Evolutionary conservation across 2,329 filamentous ascomycete genomes (phyloP).

Genomic region (Xylariaceae sp.): DNA sequence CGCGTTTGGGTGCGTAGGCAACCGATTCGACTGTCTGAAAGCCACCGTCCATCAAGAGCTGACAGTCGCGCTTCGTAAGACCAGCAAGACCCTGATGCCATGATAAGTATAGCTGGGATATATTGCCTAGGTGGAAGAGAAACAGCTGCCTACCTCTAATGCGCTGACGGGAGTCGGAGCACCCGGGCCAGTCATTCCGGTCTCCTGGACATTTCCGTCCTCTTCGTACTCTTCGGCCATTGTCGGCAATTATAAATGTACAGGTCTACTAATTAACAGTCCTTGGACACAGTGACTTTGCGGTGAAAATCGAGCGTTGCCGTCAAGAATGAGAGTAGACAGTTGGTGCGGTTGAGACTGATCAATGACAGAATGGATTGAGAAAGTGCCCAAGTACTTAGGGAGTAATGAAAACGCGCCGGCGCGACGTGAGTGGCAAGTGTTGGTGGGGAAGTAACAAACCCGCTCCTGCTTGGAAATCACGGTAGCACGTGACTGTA

Average conservation of each 20-base stretch:
- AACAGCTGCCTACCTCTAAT: slow-evolving; percentile 71
- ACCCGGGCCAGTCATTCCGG: slow-evolving; percentile 78
- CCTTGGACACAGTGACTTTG: no score
- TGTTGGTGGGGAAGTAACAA: slow-evolving; percentile 33
- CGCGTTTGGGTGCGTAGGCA: slow-evolving; percentile 84
- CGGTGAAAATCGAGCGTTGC: neutral
- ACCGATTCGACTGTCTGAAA: slow-evolving; percentile 96
- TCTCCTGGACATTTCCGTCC: slow-evolving; percentile 70
- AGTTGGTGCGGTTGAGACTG: neutral
- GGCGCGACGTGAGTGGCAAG: slow-evolving; percentile 32
- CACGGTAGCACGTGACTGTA: slow-evolving; percentile 39
- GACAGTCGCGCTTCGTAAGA: slow-evolving; percentile 93
- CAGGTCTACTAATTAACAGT: no score
- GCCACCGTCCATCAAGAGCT: slow-evolving; percentile 87
- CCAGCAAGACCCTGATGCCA: slow-evolving; percentile 92
- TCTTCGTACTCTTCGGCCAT: slow-evolving; percentile 69
- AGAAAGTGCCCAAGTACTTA: neutral
- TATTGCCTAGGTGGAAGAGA: neutral
- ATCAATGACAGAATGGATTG: neutral
- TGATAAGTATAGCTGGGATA: neutral
- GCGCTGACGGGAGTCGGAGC: slow-evolving; percentile 89
- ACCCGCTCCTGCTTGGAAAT: slow-evolving; percentile 22
- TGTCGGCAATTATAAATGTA: slow-evolving; percentile 42
- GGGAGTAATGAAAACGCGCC: slow-evolving; percentile 24
- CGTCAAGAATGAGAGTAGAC: neutral